Conservation (phyloP, 139 green algal species). For the Limnomonas spitsbergensis region DNA sequence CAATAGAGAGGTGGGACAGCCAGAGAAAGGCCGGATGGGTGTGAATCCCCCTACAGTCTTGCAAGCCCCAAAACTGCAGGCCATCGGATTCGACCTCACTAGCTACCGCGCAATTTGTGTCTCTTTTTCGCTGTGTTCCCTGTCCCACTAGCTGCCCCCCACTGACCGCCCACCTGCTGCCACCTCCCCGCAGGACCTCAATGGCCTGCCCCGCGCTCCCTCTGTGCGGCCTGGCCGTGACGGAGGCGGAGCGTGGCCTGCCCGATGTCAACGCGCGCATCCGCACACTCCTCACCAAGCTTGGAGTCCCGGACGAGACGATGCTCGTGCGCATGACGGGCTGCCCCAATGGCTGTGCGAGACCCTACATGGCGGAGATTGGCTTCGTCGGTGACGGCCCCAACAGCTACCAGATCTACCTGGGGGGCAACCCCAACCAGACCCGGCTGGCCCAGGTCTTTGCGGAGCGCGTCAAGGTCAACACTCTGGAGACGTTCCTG, state of each 20-base stretch:
- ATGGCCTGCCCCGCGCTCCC: slow-evolving; percentile 98
- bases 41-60: too few relatives aligned
- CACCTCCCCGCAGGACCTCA: slow-evolving; percentile 42
- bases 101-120: too few relatives aligned
- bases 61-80: too few relatives aligned
- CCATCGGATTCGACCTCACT: too few relatives aligned
- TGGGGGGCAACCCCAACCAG: slow-evolving; percentile 81
- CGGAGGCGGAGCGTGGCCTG: slow-evolving; percentile 92
- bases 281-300: slow-evolving; percentile 60
- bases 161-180: too few relatives aligned
- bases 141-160: too few relatives aligned
- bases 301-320: slow-evolving; percentile 58
- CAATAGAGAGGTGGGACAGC: slow-evolving; percentile 53
- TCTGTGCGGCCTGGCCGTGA: slow-evolving; percentile 95
- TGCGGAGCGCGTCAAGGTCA: slow-evolving; percentile 78
- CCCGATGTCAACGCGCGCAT: slow-evolving; percentile 83
- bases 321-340: slow-evolving; percentile 96
- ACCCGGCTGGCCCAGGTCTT: slow-evolving; percentile 82
- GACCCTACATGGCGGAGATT: slow-evolving; percentile 98
- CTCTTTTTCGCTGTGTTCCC: too few relatives aligned
- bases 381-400: slow-evolving; percentile 97
- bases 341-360: slow-evolving; percentile 97
- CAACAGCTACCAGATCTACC: slow-evolving; percentile 96
- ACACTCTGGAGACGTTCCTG: slow-evolving; percentile 87
- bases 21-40: too few relatives aligned